Base-by-base conservation (phyloP, 2,329 filamentous ascomycete genomes). In the Cytospora mali region DNA sequence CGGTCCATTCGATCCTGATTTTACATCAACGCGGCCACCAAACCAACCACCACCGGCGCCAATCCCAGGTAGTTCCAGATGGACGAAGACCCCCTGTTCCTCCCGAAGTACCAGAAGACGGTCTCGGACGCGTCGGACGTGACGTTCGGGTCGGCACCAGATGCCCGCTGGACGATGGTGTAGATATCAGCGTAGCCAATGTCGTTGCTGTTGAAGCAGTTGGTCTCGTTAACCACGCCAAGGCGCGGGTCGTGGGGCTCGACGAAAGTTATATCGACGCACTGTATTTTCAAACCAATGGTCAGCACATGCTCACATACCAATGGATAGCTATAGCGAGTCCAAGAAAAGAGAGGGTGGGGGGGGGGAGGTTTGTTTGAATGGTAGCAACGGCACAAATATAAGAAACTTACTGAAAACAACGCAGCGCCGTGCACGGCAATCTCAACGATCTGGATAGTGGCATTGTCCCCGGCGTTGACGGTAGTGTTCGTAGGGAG, bases 251-350 rank as follows among this genome's bases (percentile, higher is more conserved):
- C 89, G 70, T 86, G 79, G 27, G 91, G 90, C 1, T 93, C 90
- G 54, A 89, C 91, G 70, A 98, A 96, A 53, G 90, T 94, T 71
- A 98, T 96, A 73, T 98, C 94, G 69, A 96, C 93, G 73, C 95
- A 98, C 92, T 97, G 31, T 6, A 16, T 16, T 21, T 16, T n/a
- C 39, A 51, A 58, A 10, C 55, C 67, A 58, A 57, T 29, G n/a
- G 16, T 55, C 21, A 60, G 50, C 21, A 48, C 4, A 13, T 23
- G 23, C 16, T 28, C 18, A 3, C 21, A 4, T 39, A n/a, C 6
- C 28, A 16, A 14, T 4, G 11, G 9, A n/a, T 18, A 42, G 9
- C 25, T 48, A 25, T 50, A 55, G 50, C n/a, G 25, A 18, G 4
- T 9, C n/a, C 2, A 53, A 21, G 4, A n/a, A 42, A 21, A n/a